Percentiles rank a stretch among this genome's conserved stretches.
These are phyloP conservation scores for Vaucheria bursata DNA, from an alignment of 352 stramenopile species.

Conservation along the genomic window DNA sequence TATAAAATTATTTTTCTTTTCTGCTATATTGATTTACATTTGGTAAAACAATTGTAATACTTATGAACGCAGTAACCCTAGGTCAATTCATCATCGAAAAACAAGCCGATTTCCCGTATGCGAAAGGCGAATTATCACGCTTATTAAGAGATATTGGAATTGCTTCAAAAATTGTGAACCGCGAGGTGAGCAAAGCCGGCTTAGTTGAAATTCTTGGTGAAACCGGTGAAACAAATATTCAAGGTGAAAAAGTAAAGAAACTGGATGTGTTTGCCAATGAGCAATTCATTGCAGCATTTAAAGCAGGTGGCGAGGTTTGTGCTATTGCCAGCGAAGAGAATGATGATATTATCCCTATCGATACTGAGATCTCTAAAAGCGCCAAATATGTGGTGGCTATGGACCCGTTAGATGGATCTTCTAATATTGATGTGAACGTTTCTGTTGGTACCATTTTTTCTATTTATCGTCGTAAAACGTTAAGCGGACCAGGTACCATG, in stretches of 20 bases:
- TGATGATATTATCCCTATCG: neutral
- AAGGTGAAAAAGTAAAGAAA: neutral
- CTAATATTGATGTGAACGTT: constrained; percentile 99
- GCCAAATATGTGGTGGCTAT: constrained; percentile 87
- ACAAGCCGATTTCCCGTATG: neutral
- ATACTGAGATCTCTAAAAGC: neutral
- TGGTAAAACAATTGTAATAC: neutral
- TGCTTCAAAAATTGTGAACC: neutral
- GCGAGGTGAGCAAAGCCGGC: neutral
- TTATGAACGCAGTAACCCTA: neutral
- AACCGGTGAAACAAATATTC: neutral
- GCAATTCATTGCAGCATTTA: neutral
- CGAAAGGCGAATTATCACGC: neutral
- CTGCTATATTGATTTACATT: too few species aligned
- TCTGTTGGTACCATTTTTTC: constrained; percentile 97
- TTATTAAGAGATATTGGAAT: neutral
- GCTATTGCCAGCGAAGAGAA: neutral
- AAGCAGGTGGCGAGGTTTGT: neutral
- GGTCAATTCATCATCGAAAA: constrained; percentile 4
- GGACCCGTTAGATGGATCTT: constrained; percentile 94
- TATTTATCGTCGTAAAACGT: constrained; percentile 79
- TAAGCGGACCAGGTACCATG: constrained; percentile 22
- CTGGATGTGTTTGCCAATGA: neutral
- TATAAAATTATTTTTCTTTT: too few species aligned
- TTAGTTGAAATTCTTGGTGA: neutral